Conservation (phyloP, 257 asterid species). For the Echites panduratus region DNA sequence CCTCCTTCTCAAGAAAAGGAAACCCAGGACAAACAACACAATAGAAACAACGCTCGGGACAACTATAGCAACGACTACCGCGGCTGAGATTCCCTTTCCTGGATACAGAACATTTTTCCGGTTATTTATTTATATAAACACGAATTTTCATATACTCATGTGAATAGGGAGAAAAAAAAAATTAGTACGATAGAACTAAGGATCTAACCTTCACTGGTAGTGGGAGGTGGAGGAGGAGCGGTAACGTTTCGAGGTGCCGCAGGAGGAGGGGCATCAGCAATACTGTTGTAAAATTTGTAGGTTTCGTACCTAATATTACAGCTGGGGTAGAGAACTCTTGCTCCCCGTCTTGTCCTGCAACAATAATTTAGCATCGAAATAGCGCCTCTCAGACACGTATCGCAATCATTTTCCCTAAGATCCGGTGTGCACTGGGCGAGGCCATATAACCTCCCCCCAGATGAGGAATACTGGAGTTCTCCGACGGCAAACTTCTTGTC, state of each 20-base stretch:
- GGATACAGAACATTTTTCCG: too few species aligned
- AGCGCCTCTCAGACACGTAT: conserved; percentile 14
- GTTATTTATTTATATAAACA: too few species aligned
- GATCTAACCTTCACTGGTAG: not conserved
- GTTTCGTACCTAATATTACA: conserved; percentile 10
- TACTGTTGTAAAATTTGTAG: not conserved
- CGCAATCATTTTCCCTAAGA: conserved; percentile 11
- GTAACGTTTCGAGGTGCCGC: not conserved
- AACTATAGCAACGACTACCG: not conserved
- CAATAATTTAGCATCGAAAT: not conserved
- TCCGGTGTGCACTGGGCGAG: conserved; percentile 34
- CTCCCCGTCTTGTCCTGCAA: conserved; percentile 8
- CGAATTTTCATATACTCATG: not conserved
- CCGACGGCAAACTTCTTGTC: conserved; percentile 15
- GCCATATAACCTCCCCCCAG: conserved; percentile 6
- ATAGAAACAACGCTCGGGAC: not conserved
- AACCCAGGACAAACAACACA: not conserved
- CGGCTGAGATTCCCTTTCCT: not conserved
- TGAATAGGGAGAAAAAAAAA: not conserved
- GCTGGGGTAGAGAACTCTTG: conserved; percentile 13
- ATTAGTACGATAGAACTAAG: not conserved
- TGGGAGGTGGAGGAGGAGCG: not conserved
- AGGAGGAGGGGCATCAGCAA: not conserved
- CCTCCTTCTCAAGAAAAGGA: not conserved
- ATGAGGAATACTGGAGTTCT: not conserved